Evolutionary conservation across 1,139 yeast genomes (phyloP), one percentile per base, ranked within the genome.

Genomic region (Sugiyamaella pinicola): DNA sequence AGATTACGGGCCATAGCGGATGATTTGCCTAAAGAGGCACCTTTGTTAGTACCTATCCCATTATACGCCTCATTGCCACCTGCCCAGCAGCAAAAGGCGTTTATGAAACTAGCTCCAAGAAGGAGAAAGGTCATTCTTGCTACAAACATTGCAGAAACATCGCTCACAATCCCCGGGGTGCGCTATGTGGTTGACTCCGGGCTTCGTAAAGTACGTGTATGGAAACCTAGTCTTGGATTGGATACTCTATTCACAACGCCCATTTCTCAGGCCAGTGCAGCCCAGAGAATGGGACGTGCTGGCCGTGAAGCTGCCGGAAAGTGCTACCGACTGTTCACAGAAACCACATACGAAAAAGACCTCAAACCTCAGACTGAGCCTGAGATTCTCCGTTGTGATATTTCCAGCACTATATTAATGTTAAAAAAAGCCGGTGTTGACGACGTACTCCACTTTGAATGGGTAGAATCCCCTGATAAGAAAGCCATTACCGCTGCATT

Each of bases 271-370:
- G 96, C 98, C 0, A 87, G 96, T 39, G 99, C 99, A 0, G 81
- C 86, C 42, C 99, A 93, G 73, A 78, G 99, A 71, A 85, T 95
- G 54, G 99, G 99, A 69, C 87, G 99, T 78, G 99, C 99, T 24
- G 99, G 99, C 61, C 88, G 99, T 81, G 98, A 93, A 73, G 78
- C 82, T 6, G 82, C 87, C 40, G 99, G 99, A 49, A 93, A 91
- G 68, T 90, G 95, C 38, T 93, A 79, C 69, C 75, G 99, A 56
- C 72, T 93, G 35, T 95, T 86, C 67, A 83, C 87, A 53, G 98
- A 91, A 64, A 68, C 72, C 1, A 84, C 87, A 46, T 93, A 81
- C 63, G 60, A 68, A 15, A 75, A 77, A 53, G 66, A 67, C 18
- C 72, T 95, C 41, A 84, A 87, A 0, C 74, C 76, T 51, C 95